A percentile compares a stretch with the other conserved stretches of the same genome.
Conservation (phyloP, 768 basidiomycete species). For the Lepiota subincarnata region DNA sequence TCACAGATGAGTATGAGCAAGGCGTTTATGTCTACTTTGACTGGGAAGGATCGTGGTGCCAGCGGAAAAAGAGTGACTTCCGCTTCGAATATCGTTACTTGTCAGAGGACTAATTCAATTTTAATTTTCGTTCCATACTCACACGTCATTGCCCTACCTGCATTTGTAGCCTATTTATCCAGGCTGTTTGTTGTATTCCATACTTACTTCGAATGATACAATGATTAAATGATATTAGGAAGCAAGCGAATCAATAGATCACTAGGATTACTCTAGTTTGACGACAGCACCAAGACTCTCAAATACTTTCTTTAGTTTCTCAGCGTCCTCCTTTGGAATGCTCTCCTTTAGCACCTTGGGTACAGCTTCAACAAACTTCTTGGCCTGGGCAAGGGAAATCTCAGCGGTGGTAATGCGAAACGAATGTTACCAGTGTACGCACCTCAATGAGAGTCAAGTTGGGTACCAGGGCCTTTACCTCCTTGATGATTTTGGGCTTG, state of each 20-base stretch:
- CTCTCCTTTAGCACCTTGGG: conserved; percentile 95
- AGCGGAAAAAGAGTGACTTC: conserved; percentile 97
- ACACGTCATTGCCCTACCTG: conserved; percentile 9
- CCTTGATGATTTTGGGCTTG: conserved; percentile 96
- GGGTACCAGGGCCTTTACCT: conserved; percentile 94
- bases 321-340: conserved; percentile 93
- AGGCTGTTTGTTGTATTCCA: conserved; percentile 18
- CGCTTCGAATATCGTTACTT: conserved; percentile 94
- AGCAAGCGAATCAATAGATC: conserved; percentile 11
- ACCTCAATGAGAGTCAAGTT: conserved; percentile 97
- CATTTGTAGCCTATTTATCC: conserved; percentile 14
- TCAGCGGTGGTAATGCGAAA: background rate
- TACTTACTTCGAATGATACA: conserved; percentile 14
- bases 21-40: conserved; percentile 99
- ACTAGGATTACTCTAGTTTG: conserved; percentile 61
- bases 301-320: conserved; percentile 91
- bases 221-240: conserved; percentile 3
- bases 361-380: conserved; percentile 97
- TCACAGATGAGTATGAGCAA: conserved; percentile 99
- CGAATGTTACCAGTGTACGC: conserved; percentile 27
- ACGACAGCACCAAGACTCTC: conserved; percentile 86
- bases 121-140: conserved; percentile 8
- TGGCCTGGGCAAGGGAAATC: conserved; percentile 61
- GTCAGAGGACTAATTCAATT: conserved; percentile 70
- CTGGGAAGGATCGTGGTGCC: conserved; percentile 99